Percentiles rank a stretch among this genome's conserved stretches.
These are phyloP conservation scores for Scutellaria baicalensis DNA, from an alignment of 257 asterid species.

Conservation along the genomic window DNA sequence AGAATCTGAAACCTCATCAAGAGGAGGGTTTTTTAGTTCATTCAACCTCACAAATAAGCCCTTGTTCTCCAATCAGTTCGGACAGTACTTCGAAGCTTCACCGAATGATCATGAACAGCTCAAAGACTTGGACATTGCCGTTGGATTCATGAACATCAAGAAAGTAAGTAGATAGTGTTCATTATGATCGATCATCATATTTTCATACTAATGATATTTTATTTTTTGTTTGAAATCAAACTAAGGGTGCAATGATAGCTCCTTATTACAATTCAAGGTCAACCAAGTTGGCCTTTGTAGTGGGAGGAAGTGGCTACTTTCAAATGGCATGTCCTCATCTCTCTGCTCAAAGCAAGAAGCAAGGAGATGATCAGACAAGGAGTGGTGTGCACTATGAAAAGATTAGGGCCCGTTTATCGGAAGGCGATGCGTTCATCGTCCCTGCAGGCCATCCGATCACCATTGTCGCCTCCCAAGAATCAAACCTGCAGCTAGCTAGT, in stretches of 20 bases:
- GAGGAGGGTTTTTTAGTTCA: conserved; percentile 19
- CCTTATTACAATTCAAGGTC: conserved; percentile 39
- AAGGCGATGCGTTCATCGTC: conserved; percentile 33
- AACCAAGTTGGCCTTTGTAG: conserved; percentile 23
- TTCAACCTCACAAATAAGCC: conserved; percentile 26
- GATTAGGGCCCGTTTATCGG: conserved; percentile 16
- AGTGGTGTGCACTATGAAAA: conserved; percentile 13
- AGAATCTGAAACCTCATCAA: conserved; percentile 3
- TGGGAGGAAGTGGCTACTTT: conserved; percentile 28
- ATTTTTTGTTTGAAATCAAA: neutral
- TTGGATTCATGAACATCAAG: conserved; percentile 34
- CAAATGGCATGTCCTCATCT: conserved; percentile 51
- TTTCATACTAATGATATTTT: too few species aligned
- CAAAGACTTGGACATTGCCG: conserved; percentile 20
- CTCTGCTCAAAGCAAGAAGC: conserved; percentile 1
- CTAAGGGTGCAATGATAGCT: conserved; percentile 43
- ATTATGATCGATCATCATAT: too few species aligned
- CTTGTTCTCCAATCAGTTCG: conserved; percentile 15
- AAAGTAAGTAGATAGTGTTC: conserved; percentile 7
- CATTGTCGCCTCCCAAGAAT: conserved; percentile 25
- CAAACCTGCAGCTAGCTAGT: conserved; percentile 22
- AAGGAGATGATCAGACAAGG: neutral
- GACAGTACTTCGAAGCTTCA: conserved; percentile 29
- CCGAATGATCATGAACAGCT: conserved; percentile 25
- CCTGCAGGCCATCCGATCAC: conserved; percentile 41